A percentile compares a stretch with the other conserved stretches of the same genome.
Conservation (phyloP, 176 grass and related monocot genomes). For the Eragrostis nindensis region DNA sequence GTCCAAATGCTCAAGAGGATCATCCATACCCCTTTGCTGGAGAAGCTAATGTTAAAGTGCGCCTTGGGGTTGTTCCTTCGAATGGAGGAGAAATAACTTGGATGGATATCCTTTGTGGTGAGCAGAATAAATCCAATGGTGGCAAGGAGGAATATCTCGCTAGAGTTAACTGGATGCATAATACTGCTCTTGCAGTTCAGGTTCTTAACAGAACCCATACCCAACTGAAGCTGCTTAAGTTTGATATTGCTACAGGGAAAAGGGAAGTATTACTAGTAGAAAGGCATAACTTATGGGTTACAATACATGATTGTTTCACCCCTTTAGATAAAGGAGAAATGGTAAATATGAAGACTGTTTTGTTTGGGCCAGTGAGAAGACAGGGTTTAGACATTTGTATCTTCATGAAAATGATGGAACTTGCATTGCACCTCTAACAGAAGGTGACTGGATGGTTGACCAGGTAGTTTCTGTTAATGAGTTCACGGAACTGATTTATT, state of each 20-base stretch:
- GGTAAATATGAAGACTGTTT: conserved; percentile 56
- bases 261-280: conserved; percentile 71
- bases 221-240: conserved; percentile 79
- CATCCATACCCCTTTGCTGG: conserved; percentile 92
- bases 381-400: conserved; percentile 86
- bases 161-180: conserved; percentile 82
- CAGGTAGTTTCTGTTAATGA: conserved; percentile 81
- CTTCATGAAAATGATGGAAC: conserved; percentile 66
- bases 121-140: conserved; percentile 38
- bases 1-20: conserved; percentile 78
- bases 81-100: conserved; percentile 73
- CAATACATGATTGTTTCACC: conserved; percentile 84
- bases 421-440: conserved; percentile 70
- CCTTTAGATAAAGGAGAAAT: conserved; percentile 65
- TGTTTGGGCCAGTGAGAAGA: conserved; percentile 91
- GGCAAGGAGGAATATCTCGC: conserved; percentile 75
- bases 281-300: conserved; percentile 73
- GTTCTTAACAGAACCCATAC: conserved; percentile 41
- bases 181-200: conserved; percentile 56
- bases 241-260: conserved; percentile 63
- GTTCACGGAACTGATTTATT: conserved; percentile 72
- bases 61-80: conserved; percentile 71
- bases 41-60: conserved; percentile 78
- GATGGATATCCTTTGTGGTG: conserved; percentile 85
- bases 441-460: conserved; percentile 88